Base-by-base conservation (phyloP, 768 basidiomycete species). In the Tulasnella sp. region DNA sequence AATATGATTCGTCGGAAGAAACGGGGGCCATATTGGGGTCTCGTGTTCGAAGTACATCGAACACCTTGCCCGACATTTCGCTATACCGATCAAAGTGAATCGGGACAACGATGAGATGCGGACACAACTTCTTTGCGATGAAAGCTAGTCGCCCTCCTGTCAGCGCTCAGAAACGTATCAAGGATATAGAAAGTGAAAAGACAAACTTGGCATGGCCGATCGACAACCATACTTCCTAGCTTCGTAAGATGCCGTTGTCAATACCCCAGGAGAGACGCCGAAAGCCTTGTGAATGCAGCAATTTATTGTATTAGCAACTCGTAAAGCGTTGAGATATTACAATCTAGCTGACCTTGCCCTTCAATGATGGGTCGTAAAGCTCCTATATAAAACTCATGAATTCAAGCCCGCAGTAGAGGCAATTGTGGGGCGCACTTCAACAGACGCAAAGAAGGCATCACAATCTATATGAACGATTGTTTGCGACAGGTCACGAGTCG, bases 381-480 rank as follows among this genome's bases (percentile, higher is more conserved):
- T 24, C 11, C 19, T 38, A 38, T 5, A 15, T 5, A 15, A 38
- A 38, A 15, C n/a, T n/a, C n/a, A n/a, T n/a, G n/a, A n/a, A n/a
- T n/a, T n/a, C n/a, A n/a, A n/a, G n/a, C n/a, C n/a, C n/a, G n/a
- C n/a, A n/a, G n/a, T 75, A 70, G 52, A 34, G 44, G 49, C 3
- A 38, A 5, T 38, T 38, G 34, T 43, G 17, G 11, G 17, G 54
- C 15, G 10, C 27, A 60, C 53, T 50, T 92, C 89, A 0, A 90
- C 88, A 51, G 78, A 87, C 10, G 88, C 87, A 64, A 79, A 93
- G 73, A 95, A 96, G 3, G 91, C 90, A 69, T 97, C 95, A 82
- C 94, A 92, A 67, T 99, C 96, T 29, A 96, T 84, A 68, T 98
- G 93, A 4, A 97, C 88, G 61, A 99, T 88, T 19, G 73, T 78